These are phyloP conservation scores for Hansenula sp. DNA, from an alignment of 1,139 yeast species.

Conservation along the genomic window DNA sequence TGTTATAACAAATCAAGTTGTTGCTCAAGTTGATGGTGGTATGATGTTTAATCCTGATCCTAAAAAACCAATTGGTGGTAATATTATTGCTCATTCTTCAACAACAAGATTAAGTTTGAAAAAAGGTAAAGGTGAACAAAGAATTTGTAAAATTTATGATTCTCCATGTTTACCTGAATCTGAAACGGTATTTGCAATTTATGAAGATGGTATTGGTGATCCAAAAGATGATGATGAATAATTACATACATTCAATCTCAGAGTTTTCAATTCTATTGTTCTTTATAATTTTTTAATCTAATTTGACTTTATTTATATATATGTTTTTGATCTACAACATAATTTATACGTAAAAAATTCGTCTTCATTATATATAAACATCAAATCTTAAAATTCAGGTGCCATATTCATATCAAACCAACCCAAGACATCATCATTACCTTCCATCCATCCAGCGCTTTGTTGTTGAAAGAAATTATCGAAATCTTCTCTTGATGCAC, in stretches of 20 bases:
- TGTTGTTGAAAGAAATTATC: constrained; percentile 65
- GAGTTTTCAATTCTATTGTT: neutral
- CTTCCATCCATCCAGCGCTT: constrained; percentile 80
- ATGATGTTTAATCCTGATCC: constrained; percentile 92
- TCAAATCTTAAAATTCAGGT: constrained; percentile 39
- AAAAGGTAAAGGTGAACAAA: constrained; percentile 87
- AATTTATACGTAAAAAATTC: too few species aligned
- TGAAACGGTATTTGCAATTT: constrained; percentile 92
- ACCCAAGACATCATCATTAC: constrained; percentile 86
- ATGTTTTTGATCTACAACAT: too few species aligned
- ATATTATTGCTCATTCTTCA: constrained; percentile 94
- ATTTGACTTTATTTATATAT: too few species aligned
- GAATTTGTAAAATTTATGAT: constrained; percentile 91
- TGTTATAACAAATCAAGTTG: constrained; percentile 97
- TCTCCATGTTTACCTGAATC: constrained; percentile 95
- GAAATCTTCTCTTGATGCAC: constrained; percentile 16
- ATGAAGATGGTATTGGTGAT: constrained; percentile 96
- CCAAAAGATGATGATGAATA: constrained; percentile 73
- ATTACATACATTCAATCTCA: neutral
- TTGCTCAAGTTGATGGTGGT: constrained; percentile 95
- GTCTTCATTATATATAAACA: neutral
- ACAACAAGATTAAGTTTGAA: constrained; percentile 87
- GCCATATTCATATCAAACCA: constrained; percentile 82
- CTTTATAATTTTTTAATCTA: too few species aligned
- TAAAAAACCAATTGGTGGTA: constrained; percentile 99